Evolutionary conservation across 225 moss, liverwort and hornwort genomes (phyloP).

Genomic region (Bryoerythrophyllum caledonicum): DNA sequence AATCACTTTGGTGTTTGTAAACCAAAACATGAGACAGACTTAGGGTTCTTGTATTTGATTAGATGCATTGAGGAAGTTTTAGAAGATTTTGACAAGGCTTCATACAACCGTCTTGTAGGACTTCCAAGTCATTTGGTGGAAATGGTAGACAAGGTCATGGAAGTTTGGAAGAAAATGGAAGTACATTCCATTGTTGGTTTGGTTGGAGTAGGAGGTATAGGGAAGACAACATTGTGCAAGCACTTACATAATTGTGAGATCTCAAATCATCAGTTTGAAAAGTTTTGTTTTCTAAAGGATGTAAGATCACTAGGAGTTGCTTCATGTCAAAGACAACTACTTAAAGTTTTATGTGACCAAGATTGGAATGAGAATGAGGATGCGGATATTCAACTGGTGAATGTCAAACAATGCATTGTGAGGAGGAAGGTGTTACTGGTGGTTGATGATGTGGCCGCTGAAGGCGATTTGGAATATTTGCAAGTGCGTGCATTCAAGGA

Average conservation of each 20-base stretch:
- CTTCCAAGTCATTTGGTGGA: not conserved
- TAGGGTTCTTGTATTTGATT: not conserved
- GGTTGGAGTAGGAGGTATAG: not conserved
- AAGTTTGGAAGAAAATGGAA: not conserved
- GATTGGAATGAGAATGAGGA: not conserved
- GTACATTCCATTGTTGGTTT: not conserved
- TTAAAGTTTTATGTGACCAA: not conserved
- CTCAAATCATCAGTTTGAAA: not conserved
- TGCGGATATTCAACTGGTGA: not conserved
- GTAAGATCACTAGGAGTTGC: not conserved
- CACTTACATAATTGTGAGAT: not conserved
- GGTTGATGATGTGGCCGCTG: not conserved
- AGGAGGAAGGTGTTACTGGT: not conserved
- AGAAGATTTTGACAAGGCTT: not conserved
- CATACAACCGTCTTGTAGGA: rapidly evolving
- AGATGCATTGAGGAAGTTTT: not conserved
- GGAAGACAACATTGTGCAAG: not conserved
- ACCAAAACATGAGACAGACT: not conserved
- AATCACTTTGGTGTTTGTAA: constrained; percentile 5
- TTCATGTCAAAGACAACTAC: not conserved
- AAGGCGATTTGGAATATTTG: not conserved
- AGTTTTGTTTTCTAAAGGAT: not conserved
- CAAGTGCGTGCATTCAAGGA: not conserved
- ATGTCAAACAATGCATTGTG: not conserved
- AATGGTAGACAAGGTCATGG: not conserved